Base-by-base conservation (phyloP, 192 early-diverging fungal genomes). In the Phlyctochytrium planicorne region DNA sequence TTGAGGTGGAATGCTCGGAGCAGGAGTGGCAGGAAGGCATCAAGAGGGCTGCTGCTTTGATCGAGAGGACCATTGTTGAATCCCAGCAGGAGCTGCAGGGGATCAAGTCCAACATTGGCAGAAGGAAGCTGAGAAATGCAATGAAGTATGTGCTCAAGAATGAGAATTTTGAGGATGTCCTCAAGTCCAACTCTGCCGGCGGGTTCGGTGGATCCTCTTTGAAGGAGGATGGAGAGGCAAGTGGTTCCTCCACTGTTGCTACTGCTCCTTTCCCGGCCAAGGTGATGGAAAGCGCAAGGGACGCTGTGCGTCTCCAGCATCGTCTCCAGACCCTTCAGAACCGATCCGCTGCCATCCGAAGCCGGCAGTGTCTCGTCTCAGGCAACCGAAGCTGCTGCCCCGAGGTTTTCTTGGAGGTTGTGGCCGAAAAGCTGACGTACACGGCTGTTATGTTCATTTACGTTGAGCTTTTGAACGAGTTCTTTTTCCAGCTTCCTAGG, bases 361-460 rank as follows among this genome's bases (percentile, higher is more conserved):
- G 88, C 69, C 87, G 91, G 20, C 86, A 91, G 52, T 98, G 96
- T 68, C 81, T 85, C 52, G 81, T 82, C n/a, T 71, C 85, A 2
- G 89, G 90, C 32, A 93, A 92, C 80, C 93, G 92, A 81, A 78
- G 85, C n/a, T 88, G 93, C 65, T 98, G 96, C 66, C 96, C 96
- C 10, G 96, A 98, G 78, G 89, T 91, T 1, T 96, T 95, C 72
- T 76, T 97, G 65, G 89, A 90, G 31, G 91, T 94, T 33, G 88
- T 98, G 29, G 88, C 96, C 1, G 94, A 97, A 61, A 98, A 98
- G 70, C 82, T 98, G 35, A 90, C 96, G 0, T 92, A 94, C 74
- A 94, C 90, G 78, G 78, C 94, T 35, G 94, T 95, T 36, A 94
- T 98, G 91, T 98, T 98, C 74, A 95, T 98, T 68, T 92, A 94